phyloP scores from a whole-genome alignment of 1,284 basidiomycete genomes.

The Cronartium quercuum region DNA sequence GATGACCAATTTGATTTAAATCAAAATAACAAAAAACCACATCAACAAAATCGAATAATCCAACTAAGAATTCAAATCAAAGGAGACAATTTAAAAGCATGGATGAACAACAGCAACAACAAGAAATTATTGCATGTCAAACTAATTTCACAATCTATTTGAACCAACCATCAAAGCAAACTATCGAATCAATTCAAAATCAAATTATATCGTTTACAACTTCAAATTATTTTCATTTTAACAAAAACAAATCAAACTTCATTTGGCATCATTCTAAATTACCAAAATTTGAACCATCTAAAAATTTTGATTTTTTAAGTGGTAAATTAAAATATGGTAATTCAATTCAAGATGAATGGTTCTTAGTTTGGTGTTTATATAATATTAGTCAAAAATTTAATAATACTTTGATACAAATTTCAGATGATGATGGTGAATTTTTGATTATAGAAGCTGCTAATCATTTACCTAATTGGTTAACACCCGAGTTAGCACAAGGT shows the following conservation, averaged over 20 bases:
- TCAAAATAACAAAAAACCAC: no score
- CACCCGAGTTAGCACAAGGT: constrained; percentile 80
- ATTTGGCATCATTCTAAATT: constrained; percentile 33
- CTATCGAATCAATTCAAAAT: not conserved
- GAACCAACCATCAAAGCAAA: constrained; percentile 2
- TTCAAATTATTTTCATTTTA: not conserved
- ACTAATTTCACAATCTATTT: constrained; percentile 8
- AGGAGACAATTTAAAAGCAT: no score
- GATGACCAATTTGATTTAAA: no score
- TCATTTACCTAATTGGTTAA: constrained; percentile 79
- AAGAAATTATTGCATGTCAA: no score
- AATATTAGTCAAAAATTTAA: constrained; percentile 71
- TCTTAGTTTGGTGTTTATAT: constrained; percentile 74
- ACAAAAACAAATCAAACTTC: constrained; percentile 8
- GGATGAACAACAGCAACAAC: no score
- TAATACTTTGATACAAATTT: constrained; percentile 57
- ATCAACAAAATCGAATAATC: no score
- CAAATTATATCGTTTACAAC: constrained; percentile 1
- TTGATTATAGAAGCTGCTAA: constrained; percentile 94
- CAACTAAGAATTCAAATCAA: no score
- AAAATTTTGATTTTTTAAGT: not conserved
- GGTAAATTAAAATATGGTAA: constrained; percentile 57
- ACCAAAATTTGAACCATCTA: not conserved
- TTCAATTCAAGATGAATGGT: constrained; percentile 94
- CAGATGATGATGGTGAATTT: constrained; percentile 92